These are phyloP conservation scores for Hypoxylon sp. DNA, from an alignment of 2,329 filamentous ascomycete species.

Conservation along the genomic window DNA sequence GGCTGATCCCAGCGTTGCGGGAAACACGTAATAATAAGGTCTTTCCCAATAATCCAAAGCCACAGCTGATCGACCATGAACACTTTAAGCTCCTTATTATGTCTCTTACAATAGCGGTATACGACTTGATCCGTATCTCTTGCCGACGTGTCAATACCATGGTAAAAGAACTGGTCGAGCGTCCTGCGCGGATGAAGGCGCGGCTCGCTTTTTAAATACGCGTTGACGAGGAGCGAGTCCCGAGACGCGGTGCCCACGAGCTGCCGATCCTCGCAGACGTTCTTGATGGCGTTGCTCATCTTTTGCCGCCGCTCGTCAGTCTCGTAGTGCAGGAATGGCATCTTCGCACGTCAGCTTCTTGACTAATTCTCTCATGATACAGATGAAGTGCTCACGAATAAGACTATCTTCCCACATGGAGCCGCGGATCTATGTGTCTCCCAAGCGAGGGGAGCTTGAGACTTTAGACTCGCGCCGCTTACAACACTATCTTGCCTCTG, in stretches of 20 bases:
- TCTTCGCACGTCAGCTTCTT: constrained; percentile 60
- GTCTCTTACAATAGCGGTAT: constrained; percentile 66
- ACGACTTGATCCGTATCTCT: constrained; percentile 76
- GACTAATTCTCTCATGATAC: constrained; percentile 36
- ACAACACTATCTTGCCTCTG: constrained; percentile 52
- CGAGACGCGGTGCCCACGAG: constrained; percentile 49
- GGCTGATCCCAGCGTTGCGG: constrained; percentile 72
- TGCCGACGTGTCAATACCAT: constrained; percentile 72
- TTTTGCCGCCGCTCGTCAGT: constrained; percentile 67
- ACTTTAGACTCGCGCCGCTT: constrained; percentile 43
- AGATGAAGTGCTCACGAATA: constrained; percentile 54
- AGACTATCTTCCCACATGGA: constrained; percentile 55
- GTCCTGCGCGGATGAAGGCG: constrained; percentile 73
- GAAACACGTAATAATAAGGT: constrained; percentile 72
- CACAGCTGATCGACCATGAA: constrained; percentile 80
- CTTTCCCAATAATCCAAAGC: constrained; percentile 72
- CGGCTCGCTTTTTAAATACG: constrained; percentile 62
- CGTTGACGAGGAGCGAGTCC: constrained; percentile 64
- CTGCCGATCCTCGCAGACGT: constrained; percentile 53
- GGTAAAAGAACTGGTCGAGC: constrained; percentile 76
- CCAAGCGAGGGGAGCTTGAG: constrained; percentile 47
- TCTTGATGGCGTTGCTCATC: constrained; percentile 68
- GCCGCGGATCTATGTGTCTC: constrained; percentile 52
- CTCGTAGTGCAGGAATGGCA: constrained; percentile 77
- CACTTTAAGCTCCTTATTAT: constrained; percentile 66